phyloP scores from a whole-genome alignment of 306 rosid species.

The Hippophae tibetana region DNA sequence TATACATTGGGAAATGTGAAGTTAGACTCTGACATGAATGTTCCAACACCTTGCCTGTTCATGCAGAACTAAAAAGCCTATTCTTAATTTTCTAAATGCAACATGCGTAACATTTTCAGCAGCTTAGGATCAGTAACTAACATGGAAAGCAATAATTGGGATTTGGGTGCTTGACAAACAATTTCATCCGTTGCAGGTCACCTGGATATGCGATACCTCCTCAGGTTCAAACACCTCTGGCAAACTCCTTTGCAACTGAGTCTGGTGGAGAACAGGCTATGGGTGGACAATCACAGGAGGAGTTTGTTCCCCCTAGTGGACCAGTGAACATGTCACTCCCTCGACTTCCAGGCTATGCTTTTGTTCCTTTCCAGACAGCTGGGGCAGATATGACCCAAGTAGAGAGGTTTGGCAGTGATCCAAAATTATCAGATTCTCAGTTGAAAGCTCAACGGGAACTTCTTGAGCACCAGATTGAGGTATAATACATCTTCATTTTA shows the following conservation, averaged over 20 bases:
- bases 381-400: conserved; percentile 26
- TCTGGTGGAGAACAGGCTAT: conserved; percentile 37
- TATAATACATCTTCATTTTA: conserved; percentile 13
- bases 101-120: not conserved
- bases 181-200: conserved; percentile 35
- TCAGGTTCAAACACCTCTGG: conserved; percentile 30
- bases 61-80: not conserved
- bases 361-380: conserved; percentile 36
- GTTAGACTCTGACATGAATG: too few relatives aligned
- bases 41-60: too few relatives aligned
- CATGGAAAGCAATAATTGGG: not conserved
- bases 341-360: conserved; percentile 31
- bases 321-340: conserved; percentile 38
- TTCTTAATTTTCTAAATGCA: not conserved
- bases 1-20: too few relatives aligned
- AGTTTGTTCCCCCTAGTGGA: conserved; percentile 39
- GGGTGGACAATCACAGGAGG: conserved; percentile 31
- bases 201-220: conserved; percentile 51
- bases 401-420: conserved; percentile 35
- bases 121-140: not conserved
- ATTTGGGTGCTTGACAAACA: not conserved
- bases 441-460: conserved; percentile 54
- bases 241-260: conserved; percentile 28
- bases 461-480: conserved; percentile 64
- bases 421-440: conserved; percentile 29